These are phyloP conservation scores for Cladophialophora yegresii DNA, from an alignment of 2,329 filamentous ascomycete species.

Conservation along the genomic window DNA sequence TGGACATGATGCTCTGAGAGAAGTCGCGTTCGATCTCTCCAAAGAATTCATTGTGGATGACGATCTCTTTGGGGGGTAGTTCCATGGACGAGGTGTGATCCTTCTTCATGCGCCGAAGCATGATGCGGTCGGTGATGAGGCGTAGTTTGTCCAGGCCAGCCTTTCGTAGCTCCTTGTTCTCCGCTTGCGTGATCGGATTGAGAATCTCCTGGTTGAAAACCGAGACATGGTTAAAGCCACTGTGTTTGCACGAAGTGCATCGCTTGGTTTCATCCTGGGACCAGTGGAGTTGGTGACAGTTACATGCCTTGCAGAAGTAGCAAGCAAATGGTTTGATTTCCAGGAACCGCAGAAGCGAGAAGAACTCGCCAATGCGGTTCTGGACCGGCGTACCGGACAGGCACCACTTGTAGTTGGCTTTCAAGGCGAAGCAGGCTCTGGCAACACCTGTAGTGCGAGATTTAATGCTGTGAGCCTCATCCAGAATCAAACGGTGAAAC, in stretches of 20 bases:
- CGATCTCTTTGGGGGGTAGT: slow-evolving; percentile 88
- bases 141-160: slow-evolving; percentile 79
- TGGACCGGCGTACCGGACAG: slow-evolving; percentile 92
- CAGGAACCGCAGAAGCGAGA: slow-evolving; percentile 89
- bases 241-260: slow-evolving; percentile 70
- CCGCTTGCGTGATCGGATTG: slow-evolving; percentile 70
- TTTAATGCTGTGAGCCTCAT: slow-evolving; percentile 93
- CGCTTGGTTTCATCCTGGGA: slow-evolving; percentile 68
- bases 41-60: slow-evolving; percentile 93
- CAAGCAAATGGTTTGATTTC: slow-evolving; percentile 86
- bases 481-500: slow-evolving; percentile 89
- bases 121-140: slow-evolving; percentile 86
- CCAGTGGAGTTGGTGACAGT: slow-evolving; percentile 83
- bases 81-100: slow-evolving; percentile 96
- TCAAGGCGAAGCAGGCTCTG: slow-evolving; percentile 89
- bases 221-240: slow-evolving; percentile 68
- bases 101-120: slow-evolving; percentile 91
- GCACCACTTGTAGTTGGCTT: slow-evolving; percentile 90
- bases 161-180: slow-evolving; percentile 58
- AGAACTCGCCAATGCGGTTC: slow-evolving; percentile 96
- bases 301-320: slow-evolving; percentile 88
- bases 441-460: slow-evolving; percentile 82
- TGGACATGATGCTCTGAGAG: slow-evolving; percentile 92
- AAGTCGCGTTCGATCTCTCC: slow-evolving; percentile 96
- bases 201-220: slow-evolving; percentile 94